These are phyloP conservation scores for Hygrophila difformis DNA, from an alignment of 257 asterid genomes.

Conservation along the genomic window DNA sequence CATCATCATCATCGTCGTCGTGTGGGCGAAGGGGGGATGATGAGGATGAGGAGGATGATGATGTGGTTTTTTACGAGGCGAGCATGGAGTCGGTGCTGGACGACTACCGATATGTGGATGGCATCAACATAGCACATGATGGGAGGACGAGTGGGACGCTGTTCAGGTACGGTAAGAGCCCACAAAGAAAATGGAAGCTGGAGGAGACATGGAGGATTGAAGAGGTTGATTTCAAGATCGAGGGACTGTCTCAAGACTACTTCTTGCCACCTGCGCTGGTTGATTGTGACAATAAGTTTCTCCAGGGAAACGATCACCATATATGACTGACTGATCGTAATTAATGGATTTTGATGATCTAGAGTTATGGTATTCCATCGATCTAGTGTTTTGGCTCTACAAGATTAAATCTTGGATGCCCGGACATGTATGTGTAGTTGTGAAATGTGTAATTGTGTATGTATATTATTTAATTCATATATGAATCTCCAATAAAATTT, in stretches of 20 bases:
- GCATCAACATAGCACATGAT: constrained; percentile 70
- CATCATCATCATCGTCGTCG: no score
- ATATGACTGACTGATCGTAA: background rate
- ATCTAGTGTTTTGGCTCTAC: no score
- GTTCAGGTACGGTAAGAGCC: constrained; percentile 62
- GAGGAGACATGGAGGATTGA: constrained; percentile 89
- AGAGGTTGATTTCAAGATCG: constrained; percentile 76
- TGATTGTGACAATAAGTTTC: no score
- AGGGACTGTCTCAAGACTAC: constrained; percentile 61
- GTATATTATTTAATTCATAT: no score
- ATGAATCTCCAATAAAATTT: no score
- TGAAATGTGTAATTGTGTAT: no score
- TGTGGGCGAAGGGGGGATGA: no score
- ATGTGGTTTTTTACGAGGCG: constrained; percentile 65
- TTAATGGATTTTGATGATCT: background rate
- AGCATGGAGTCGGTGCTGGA: constrained; percentile 57
- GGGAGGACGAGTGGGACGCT: constrained; percentile 61
- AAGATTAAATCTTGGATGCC: no score
- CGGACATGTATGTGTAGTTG: no score
- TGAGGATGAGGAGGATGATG: constrained; percentile 27
- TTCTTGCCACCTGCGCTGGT: constrained; percentile 73
- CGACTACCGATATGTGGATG: constrained; percentile 55
- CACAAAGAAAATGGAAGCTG: constrained; percentile 49
- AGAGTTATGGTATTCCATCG: no score
- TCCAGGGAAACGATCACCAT: constrained; percentile 26